phyloP scores from a whole-genome alignment of 31 red algal genomes.

The Odonthalia washingtoniensis region DNA sequence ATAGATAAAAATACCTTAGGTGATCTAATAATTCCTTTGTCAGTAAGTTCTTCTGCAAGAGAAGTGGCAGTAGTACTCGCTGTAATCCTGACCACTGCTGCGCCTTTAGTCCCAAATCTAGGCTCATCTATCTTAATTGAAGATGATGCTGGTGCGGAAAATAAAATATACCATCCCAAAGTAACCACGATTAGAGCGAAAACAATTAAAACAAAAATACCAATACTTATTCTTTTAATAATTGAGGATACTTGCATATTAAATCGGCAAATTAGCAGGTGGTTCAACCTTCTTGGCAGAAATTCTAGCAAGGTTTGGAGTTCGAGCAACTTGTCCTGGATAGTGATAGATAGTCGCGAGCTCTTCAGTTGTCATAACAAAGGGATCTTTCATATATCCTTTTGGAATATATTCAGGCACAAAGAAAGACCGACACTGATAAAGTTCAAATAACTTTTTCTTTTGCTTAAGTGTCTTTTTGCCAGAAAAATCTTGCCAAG shows the following conservation, averaged over 20 bases:
- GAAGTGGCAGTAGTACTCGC: too few relatives aligned
- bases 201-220: too few relatives aligned
- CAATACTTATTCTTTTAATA: too few relatives aligned
- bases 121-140: too few relatives aligned
- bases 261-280: conserved; percentile 19
- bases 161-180: too few relatives aligned
- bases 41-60: too few relatives aligned
- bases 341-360: conserved; percentile 15
- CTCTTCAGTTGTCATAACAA: conserved; percentile 20
- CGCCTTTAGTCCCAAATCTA: too few relatives aligned
- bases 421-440: conserved; percentile 6
- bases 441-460: conserved; percentile 10
- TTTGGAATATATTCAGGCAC: not conserved
- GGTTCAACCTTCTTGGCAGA: not conserved
- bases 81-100: too few relatives aligned
- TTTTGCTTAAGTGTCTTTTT: not conserved
- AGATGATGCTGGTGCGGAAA: too few relatives aligned
- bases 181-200: too few relatives aligned
- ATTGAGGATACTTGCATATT: too few relatives aligned
- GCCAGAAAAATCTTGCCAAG: not conserved
- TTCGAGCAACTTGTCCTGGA: conserved; percentile 11
- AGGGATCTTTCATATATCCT: not conserved
- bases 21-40: conserved; percentile 9
- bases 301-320: conserved; percentile 3
- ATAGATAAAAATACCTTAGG: not conserved